Evolutionary conservation across 2,329 filamentous ascomycete genomes (phyloP).

Genomic region (Xylaria hypoxylon): DNA sequence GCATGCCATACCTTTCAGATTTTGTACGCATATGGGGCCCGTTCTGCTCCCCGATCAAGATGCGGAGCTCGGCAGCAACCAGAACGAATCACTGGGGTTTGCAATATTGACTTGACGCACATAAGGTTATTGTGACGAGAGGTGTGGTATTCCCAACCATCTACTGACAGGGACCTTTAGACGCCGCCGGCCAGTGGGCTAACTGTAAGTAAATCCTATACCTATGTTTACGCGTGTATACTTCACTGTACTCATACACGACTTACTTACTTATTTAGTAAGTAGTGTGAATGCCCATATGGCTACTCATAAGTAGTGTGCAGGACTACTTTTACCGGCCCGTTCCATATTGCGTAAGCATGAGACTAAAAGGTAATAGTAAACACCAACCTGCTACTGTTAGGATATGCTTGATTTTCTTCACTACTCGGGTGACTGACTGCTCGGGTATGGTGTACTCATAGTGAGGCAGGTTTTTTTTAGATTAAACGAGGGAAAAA

Average conservation of each 20-base stretch:
- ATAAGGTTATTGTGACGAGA: constrained; percentile 16
- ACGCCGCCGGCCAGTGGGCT: constrained; percentile 17
- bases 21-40: constrained; percentile 40
- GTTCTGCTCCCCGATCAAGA: constrained; percentile 48
- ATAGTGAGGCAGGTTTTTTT: not conserved
- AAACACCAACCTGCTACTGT: no score
- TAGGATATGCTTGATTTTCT: no score
- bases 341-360: constrained; percentile 36
- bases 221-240: no score
- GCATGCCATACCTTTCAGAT: constrained; percentile 49
- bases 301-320: no score
- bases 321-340: constrained; percentile 30
- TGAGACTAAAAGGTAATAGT: not conserved
- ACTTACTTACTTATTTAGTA: no score
- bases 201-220: no score
- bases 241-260: no score
- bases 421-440: no score
- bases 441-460: constrained; percentile 1
- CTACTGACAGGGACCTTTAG: constrained; percentile 28
- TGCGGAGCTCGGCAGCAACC: constrained; percentile 49
- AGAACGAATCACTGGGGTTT: constrained; percentile 46
- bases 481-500: not conserved
- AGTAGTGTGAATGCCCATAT: not conserved
- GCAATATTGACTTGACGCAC: constrained; percentile 9
- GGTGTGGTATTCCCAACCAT: constrained; percentile 38